Base-by-base conservation (phyloP, 495 filamentous ascomycete species). In the Rusavskia elegans region DNA sequence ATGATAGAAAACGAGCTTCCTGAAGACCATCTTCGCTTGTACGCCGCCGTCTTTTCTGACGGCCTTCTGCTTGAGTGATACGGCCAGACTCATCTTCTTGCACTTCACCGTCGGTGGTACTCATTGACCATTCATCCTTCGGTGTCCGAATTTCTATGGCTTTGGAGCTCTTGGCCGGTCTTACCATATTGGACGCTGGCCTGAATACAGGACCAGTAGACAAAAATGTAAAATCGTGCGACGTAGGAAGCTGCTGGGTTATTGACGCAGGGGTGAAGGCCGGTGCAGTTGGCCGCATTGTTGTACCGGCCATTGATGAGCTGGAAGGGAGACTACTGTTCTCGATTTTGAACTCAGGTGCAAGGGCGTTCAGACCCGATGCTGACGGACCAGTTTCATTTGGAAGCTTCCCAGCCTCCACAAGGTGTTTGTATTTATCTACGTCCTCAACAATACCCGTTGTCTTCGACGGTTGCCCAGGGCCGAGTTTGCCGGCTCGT, bases 281-380 rank as follows among this genome's bases (percentile, higher is more conserved):
- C 4, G 85, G 77, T 13, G 85, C 82, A 48, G 76, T 62, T 23
- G 44, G 44, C 44, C 44, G 79, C 80, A 62, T 88, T 89, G 62
- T 29, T 5, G 44, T 29, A 29, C 20, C 14, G 11, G 44, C 23
- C 23, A 29, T 29, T 29, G 44, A 25, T n/a, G 50, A 54, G 52
- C n/a, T 56, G n/a, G 70, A 72, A 62, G 84, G 85, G 2, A 76
- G 64, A 50, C 66, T 79, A 17, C 66, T 69, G 5, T 86, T 85
- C 53, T 92, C 81, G 63, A 84, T 84, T 56, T 80, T 86, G 64
- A 96, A 96, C 59, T 89, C 87, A 48, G 84, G 83, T 0, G 92
- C 90, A 51, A 79, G 81, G 38, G 89, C 86, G 56, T 98, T 96
- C 45, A 95, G 70, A 53, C 80, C 86, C 0, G 87, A 89, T 19